Percentiles rank a stretch among this genome's conserved stretches.
These are phyloP conservation scores for Ambrosia trifida DNA, from an alignment of 129 eudicot species.

Conservation along the genomic window DNA sequence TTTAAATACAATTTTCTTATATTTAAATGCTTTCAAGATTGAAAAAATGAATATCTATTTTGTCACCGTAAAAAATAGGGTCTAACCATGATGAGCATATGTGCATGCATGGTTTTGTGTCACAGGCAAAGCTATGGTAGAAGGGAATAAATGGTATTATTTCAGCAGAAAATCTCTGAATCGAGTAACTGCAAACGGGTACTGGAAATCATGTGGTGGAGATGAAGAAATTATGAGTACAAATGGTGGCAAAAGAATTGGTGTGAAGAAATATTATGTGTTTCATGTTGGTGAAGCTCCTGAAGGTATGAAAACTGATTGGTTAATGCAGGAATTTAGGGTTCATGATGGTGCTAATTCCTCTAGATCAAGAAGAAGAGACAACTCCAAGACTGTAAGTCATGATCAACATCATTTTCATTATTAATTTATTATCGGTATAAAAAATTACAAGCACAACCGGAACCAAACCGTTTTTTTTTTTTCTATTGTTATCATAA, in stretches of 20 bases:
- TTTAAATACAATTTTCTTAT: neutral
- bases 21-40: neutral
- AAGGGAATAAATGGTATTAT: constrained; percentile 82
- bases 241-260: constrained; percentile 51
- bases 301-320: constrained; percentile 65
- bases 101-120: constrained; percentile 24
- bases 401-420: neutral
- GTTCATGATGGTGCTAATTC: constrained; percentile 56
- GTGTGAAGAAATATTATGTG: constrained; percentile 59
- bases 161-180: constrained; percentile 65
- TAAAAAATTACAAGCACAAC: too few relatives aligned
- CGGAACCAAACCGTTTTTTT: too few relatives aligned
- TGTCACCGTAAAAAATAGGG: too few relatives aligned
- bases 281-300: constrained; percentile 68
- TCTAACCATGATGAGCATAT: neutral
- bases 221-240: constrained; percentile 69
- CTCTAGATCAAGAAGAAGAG: constrained; percentile 54
- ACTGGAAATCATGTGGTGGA: constrained; percentile 64
- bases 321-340: constrained; percentile 85
- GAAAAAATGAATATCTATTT: neutral
- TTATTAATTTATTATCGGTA: neutral
- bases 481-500: too few relatives aligned
- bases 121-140: constrained; percentile 82
- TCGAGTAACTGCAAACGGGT: constrained; percentile 63
- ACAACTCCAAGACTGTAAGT: constrained; percentile 56